A percentile compares a stretch with the other conserved stretches of the same genome.
Evolutionary conservation across 2,329 filamentous ascomycete species (phyloP).

Genomic region (Lasiodiplodia sp.): DNA sequence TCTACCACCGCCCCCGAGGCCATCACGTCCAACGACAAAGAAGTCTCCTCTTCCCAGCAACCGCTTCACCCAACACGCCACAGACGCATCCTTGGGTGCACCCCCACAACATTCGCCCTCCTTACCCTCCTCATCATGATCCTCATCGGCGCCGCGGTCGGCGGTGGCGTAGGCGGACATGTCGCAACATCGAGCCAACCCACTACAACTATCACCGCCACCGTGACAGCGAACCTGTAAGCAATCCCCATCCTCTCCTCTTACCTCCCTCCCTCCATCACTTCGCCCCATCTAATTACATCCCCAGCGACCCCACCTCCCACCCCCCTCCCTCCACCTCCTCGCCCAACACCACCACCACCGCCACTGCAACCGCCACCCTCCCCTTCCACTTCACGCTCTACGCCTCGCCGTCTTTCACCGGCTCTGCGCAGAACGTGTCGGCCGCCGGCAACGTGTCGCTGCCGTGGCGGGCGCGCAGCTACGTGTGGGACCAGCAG

Average conservation of each 20-base stretch:
- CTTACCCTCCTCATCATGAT: not conserved
- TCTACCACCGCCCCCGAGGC: not conserved
- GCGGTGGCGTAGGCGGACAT: conserved; percentile 3
- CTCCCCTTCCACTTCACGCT: conserved; percentile 8
- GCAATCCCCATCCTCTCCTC: not conserved
- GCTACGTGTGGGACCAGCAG: conserved; percentile 9
- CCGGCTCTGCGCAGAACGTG: not conserved
- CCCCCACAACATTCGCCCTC: not conserved
- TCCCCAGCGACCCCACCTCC: not conserved
- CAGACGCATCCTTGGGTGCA: not conserved
- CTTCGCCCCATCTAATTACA: not conserved
- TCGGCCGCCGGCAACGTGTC: not conserved
- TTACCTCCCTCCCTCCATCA: not conserved
- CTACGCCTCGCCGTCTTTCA: not conserved
- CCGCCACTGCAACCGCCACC: not conserved
- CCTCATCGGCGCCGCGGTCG: conserved; percentile 5
- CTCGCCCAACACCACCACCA: not conserved
- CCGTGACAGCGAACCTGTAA: not conserved
- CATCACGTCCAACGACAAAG: not conserved
- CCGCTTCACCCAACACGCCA: not conserved
- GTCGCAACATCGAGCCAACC: not conserved
- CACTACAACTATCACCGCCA: not conserved
- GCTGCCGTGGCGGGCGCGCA: not conserved
- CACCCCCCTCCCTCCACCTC: not conserved
- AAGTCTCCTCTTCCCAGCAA: not conserved